Evolutionary conservation across 495 filamentous ascomycete species (phyloP).

Genomic region (Astrocystis sublimbata): DNA sequence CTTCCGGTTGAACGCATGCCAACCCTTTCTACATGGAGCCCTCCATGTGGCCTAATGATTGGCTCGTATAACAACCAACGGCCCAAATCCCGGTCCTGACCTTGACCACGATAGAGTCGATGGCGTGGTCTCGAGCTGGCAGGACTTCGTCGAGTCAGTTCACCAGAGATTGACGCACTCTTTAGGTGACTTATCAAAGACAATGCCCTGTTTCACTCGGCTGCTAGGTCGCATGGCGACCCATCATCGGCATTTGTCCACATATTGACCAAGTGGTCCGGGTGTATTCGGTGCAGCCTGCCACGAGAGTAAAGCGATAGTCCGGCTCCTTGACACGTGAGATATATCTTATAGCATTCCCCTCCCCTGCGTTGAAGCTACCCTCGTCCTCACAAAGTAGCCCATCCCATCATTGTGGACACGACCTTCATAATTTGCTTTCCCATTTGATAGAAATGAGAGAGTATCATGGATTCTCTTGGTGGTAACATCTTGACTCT

Average conservation of each 20-base stretch:
- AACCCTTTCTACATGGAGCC: conserved; percentile 12
- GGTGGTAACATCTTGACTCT: conserved; percentile 56
- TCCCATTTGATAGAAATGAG: conserved; percentile 46
- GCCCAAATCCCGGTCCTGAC: not conserved
- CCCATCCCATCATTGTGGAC: conserved; percentile 22
- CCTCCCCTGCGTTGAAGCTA: conserved; percentile 4
- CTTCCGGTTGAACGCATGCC: conserved; percentile 2
- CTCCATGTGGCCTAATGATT: conserved; percentile 35
- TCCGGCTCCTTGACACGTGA: not conserved
- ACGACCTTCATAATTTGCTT: conserved; percentile 25
- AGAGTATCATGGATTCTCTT: conserved; percentile 65
- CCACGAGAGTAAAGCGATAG: not conserved
- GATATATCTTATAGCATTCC: conserved; percentile 9
- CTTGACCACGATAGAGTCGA: conserved; percentile 13
- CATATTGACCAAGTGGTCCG: not conserved
- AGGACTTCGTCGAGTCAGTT: not conserved
- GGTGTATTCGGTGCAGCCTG: conserved; percentile 3
- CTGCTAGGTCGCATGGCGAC: not conserved
- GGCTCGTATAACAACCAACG: conserved; percentile 15
- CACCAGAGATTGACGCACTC: not conserved
- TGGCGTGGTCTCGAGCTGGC: conserved; percentile 17
- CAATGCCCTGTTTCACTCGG: not conserved
- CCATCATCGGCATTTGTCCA: not conserved
- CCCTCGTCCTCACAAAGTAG: conserved; percentile 9
- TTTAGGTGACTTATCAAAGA: not conserved